These are phyloP conservation scores for Amylostereum chailletii DNA, from an alignment of 1,284 basidiomycete species.

Conservation along the genomic window DNA sequence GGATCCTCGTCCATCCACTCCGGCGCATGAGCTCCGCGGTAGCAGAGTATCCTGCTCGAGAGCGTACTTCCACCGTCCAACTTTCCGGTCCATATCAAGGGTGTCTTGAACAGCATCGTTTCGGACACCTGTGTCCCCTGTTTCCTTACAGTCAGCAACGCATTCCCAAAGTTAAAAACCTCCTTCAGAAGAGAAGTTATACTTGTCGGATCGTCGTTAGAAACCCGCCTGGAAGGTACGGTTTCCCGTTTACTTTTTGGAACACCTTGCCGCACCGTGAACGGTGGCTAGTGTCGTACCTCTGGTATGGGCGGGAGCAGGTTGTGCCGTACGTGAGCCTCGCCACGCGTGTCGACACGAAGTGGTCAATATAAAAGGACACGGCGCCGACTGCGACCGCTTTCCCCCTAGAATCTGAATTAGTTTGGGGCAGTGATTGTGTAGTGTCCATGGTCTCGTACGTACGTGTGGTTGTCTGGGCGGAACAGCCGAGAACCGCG, in stretches of 20 bases:
- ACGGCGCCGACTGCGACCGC: background rate
- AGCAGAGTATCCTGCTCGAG: background rate
- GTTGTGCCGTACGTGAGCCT: background rate
- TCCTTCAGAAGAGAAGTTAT: background rate
- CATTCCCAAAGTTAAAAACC: background rate
- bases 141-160: background rate
- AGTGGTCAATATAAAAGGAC: background rate
- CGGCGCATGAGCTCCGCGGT: background rate
- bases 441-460: background rate
- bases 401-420: background rate
- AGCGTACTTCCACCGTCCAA: background rate
- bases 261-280: background rate
- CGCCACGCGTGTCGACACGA: background rate
- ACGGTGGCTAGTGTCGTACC: background rate
- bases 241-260: background rate
- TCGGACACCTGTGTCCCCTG: background rate
- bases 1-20: conserved; percentile 1
- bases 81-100: background rate
- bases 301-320: background rate
- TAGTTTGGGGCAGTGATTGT: background rate
- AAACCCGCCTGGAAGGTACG: background rate
- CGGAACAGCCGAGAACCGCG: background rate
- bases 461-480: background rate
- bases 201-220: background rate
- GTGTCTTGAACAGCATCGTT: background rate